phyloP scores from a whole-genome alignment of 805 yeast genomes.

The Debaryomyces hansenii region DNA sequence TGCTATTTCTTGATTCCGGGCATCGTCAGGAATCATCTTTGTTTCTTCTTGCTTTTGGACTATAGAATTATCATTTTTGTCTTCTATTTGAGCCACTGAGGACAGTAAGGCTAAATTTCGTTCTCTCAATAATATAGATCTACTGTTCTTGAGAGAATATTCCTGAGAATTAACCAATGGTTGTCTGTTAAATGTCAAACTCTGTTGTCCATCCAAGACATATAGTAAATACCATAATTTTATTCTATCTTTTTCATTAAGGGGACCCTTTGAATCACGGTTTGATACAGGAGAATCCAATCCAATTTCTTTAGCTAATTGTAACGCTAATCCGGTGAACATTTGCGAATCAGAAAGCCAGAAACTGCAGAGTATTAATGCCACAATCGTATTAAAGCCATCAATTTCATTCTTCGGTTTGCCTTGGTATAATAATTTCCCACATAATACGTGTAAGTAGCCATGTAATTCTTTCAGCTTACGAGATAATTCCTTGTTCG shows the following conservation, averaged over 20 bases:
- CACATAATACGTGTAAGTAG: constrained; percentile 34
- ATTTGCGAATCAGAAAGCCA: constrained; percentile 67
- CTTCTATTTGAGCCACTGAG: not conserved
- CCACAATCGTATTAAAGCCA: constrained; percentile 60
- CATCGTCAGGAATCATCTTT: not conserved
- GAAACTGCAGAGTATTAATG: constrained; percentile 63
- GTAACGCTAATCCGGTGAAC: constrained; percentile 69
- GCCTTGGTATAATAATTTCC: constrained; percentile 31
- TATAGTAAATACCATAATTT: constrained; percentile 68
- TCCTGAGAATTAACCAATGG: constrained; percentile 54
- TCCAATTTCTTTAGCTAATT: constrained; percentile 57
- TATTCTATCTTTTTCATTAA: constrained; percentile 43
- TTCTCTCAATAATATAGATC: constrained; percentile 30
- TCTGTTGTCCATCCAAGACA: constrained; percentile 68
- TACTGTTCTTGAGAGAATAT: constrained; percentile 41
- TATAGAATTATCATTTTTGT: not conserved
- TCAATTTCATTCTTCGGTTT: constrained; percentile 46
- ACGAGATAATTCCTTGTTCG: constrained; percentile 28
- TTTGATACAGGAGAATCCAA: constrained; percentile 32
- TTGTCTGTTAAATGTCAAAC: constrained; percentile 57
- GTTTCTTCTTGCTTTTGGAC: not conserved
- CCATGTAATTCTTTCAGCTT: constrained; percentile 27
- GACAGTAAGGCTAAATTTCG: not conserved
- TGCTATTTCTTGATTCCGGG: constrained; percentile 1
- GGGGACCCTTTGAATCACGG: constrained; percentile 1